Evolutionary conservation across 257 asterid species (phyloP).

Genomic region (Anisodus acutangulus): DNA sequence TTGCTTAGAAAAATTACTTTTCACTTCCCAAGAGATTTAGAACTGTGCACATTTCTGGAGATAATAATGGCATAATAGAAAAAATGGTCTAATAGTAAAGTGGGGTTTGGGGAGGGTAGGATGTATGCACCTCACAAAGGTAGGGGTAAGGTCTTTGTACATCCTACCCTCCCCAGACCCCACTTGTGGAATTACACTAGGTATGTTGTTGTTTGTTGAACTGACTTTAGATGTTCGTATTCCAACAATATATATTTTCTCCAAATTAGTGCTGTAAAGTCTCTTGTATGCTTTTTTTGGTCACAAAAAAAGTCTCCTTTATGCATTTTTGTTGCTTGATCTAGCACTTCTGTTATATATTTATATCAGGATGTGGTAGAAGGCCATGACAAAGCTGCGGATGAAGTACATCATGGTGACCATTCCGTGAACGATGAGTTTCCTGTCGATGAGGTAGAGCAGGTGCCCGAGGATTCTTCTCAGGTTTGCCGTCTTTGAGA

Average conservation of each 20-base stretch:
- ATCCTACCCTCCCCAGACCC: no score
- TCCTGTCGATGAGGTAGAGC: slow-evolving; percentile 44
- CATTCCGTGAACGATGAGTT: slow-evolving; percentile 43
- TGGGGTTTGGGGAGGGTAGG: no score
- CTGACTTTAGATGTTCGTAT: background rate
- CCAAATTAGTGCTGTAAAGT: background rate
- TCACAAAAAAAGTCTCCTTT: background rate
- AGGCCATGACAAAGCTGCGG: slow-evolving; percentile 50
- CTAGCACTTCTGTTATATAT: slow-evolving; percentile 13
- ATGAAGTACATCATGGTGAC: slow-evolving; percentile 54
- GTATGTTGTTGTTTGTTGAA: background rate
- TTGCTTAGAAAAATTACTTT: background rate
- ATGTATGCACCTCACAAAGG: no score
- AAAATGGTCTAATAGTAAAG: background rate
- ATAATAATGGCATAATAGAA: background rate
- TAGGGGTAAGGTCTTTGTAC: no score
- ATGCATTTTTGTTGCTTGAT: background rate
- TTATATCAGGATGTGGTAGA: slow-evolving; percentile 56
- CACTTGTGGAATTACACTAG: no score
- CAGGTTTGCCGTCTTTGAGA: slow-evolving; percentile 47
- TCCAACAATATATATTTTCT: background rate
- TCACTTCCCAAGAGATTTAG: slow-evolving; percentile 5
- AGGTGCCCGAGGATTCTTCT: slow-evolving; percentile 42
- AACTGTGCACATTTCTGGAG: background rate
- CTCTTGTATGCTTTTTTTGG: background rate